Base-by-base conservation (phyloP, 768 basidiomycete species). In the Mycena latifolia region DNA sequence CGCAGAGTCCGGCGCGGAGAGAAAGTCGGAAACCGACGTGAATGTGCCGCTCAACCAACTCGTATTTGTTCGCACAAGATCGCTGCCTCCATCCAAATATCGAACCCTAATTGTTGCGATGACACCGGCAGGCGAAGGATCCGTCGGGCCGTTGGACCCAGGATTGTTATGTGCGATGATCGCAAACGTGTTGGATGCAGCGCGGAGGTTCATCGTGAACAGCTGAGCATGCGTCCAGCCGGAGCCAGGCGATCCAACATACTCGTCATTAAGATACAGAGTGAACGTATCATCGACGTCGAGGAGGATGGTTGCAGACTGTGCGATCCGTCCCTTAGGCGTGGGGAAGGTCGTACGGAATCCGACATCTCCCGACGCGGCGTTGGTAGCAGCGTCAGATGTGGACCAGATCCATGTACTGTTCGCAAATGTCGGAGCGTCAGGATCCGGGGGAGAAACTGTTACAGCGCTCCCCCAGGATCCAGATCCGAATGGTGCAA, bases 71-170 rank as follows among this genome's bases (percentile, higher is more conserved):
- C 2, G 11, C 18, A 43, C 37, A 18, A 41, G 27, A 22, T 27
- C 25, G 24, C 22, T 66, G 53, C 17, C 61, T 5, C 59, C 59
- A 14, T 66, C 65, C 10, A 53, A 31, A 27, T 55, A 66, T 4
- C 18, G n/a, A 17, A 66, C 39, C 12, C 33, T 41, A 22, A 66
- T 55, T 9, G 53, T 18, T 20, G 28, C 58, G 24, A 41, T 39
- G 28, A 66, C 11, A 18, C 65, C 58, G 5, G 65, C 65, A 20
- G 63, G 63, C 17, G 58, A 54, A 20, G 53, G 46, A 37, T 51
- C 31, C 14, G 31, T 33, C 31, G 5, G 5, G 6, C 31, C 31
- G 35, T 39, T 9, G 25, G 0, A 8, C 51, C 56, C 8, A 43
- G 18, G 10, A 29, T 54, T 29, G 57, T 65, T 65, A 33, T 43